These are phyloP conservation scores for Allium cepa DNA, from an alignment of 106 monocot genomes.

Conservation along the genomic window DNA sequence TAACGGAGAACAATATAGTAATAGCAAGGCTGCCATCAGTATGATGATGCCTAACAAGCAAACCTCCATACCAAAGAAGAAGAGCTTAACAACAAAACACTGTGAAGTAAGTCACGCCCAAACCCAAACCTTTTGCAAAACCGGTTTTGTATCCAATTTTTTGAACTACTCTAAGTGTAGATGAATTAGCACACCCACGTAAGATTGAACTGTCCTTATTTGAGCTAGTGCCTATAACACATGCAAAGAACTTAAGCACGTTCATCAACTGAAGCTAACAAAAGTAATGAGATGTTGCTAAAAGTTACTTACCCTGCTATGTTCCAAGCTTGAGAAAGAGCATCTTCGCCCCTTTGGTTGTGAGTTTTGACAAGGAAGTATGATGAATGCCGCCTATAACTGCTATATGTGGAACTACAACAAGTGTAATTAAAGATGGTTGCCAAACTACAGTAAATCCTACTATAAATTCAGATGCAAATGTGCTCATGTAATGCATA, in stretches of 20 bases:
- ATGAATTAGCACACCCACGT: slow-evolving; percentile 68
- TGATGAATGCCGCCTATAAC: too few relatives aligned
- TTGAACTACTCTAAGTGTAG: slow-evolving; percentile 49
- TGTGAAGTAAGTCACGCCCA: slow-evolving; percentile 91
- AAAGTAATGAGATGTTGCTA: too few relatives aligned
- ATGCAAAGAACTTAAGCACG: too few relatives aligned
- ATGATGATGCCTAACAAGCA: slow-evolving; percentile 65
- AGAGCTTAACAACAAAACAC: slow-evolving; percentile 98
- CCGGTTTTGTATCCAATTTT: slow-evolving; percentile 72
- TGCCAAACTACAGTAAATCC: too few relatives aligned
- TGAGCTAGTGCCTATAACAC: slow-evolving; percentile 65
- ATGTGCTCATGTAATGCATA: too few relatives aligned
- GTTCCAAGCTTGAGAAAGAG: slow-evolving; percentile 69
- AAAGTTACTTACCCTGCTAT: slow-evolving; percentile 23
- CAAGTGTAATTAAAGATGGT: too few relatives aligned
- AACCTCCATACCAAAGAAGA: slow-evolving; percentile 89
- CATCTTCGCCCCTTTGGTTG: too few relatives aligned
- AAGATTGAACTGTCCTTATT: slow-evolving; percentile 83
- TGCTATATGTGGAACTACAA: too few relatives aligned
- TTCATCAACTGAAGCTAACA: too few relatives aligned
- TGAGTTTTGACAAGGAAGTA: too few relatives aligned
- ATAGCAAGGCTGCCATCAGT: slow-evolving; percentile 94
- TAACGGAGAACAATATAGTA: slow-evolving; percentile 92
- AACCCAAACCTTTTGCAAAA: slow-evolving; percentile 69
- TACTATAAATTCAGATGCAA: too few relatives aligned